These are phyloP conservation scores for Scopulariopsis brevicaulis DNA, from an alignment of 2,329 filamentous ascomycete species.

Conservation along the genomic window DNA sequence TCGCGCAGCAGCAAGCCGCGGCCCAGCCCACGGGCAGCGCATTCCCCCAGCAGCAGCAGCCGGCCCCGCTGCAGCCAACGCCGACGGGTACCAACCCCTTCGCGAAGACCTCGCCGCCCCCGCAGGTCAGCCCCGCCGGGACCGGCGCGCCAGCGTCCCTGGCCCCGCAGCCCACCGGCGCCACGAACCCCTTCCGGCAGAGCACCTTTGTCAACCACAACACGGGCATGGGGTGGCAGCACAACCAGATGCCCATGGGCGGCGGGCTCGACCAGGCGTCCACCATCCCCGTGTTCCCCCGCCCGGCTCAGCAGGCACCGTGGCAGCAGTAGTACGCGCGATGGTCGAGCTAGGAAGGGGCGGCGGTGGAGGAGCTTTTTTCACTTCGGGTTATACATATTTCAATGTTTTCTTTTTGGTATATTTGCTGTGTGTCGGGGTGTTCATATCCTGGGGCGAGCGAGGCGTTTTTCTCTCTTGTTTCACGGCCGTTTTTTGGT, in stretches of 20 bases:
- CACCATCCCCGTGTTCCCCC: slow-evolving; percentile 76
- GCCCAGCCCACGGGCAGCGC: slow-evolving; percentile 6
- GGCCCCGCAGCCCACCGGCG: slow-evolving; percentile 69
- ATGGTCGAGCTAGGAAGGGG: background rate
- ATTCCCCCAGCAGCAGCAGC: slow-evolving; percentile 17
- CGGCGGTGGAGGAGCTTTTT: background rate
- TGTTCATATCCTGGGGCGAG: slow-evolving; percentile 1
- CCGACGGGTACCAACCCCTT: slow-evolving; percentile 51
- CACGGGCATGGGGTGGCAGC: slow-evolving; percentile 83
- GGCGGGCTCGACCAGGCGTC: slow-evolving; percentile 69
- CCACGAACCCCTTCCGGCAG: slow-evolving; percentile 91
- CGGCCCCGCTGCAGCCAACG: slow-evolving; percentile 25
- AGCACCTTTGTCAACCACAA: slow-evolving; percentile 81
- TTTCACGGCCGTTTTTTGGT: background rate
- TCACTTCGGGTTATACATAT: background rate
- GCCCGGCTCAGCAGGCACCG: slow-evolving; percentile 54
- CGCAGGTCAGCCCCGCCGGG: slow-evolving; percentile 22
- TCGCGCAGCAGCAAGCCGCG: slow-evolving; percentile 50
- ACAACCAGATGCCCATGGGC: slow-evolving; percentile 65
- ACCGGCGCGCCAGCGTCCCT: slow-evolving; percentile 34
- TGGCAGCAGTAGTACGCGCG: slow-evolving; percentile 38
- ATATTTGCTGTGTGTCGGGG: background rate
- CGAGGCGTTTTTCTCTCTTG: slow-evolving; percentile 1
- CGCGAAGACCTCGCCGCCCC: slow-evolving; percentile 25
- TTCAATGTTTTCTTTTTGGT: background rate